Evolutionary conservation across 805 yeast genomes (phyloP), one percentile per base, ranked within the genome.

Genomic region (Candida tibetensis): DNA sequence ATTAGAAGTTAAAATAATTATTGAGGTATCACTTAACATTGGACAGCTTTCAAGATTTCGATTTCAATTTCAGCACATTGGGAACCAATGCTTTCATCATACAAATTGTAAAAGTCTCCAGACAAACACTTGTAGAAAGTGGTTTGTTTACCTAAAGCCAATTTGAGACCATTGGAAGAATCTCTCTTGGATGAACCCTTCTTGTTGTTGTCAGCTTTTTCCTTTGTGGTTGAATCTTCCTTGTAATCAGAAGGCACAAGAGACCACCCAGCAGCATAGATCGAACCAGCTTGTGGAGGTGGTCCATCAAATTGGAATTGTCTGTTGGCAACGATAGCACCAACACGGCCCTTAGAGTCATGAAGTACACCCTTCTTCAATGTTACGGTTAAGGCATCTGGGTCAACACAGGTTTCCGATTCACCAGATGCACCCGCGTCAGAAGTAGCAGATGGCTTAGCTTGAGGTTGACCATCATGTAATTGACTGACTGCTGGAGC

Each of bases 261-360:
- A 17, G 48, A 44, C 62, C 62, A 57, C 27, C 62, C 62, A 23
- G 53, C 58, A 34, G 61, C 60, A 49, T 51, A 57, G 37, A 56
- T 55, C 41, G 60, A 33, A 17, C 62, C 62, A 29, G 57, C 86
- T 72, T 83, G 91, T 56, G 90, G 89, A 67, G 85, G 82, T 41
- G 85, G 85, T 58, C 86, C 86, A 58, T 82, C 86, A 57, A 80
- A 81, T 66, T 81, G 87, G 75, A 81, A 79, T 70, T 83, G 91
- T 71, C 84, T 74, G 80, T 82, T 83, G 37, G 89, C 81, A 51
- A 83, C 91, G 64, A 83, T 81, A 35, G 88, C 76, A 51, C 90
- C 90, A 48, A 83, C 64, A 74, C 91, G 79, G 32, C 84, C 84
- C 44, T 66, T 48, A 25, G 72, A 57, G 54, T 83, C 91, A 9